phyloP scores from a whole-genome alignment of 1,284 basidiomycete species.

The Cutaneotrichosporon sp. region DNA sequence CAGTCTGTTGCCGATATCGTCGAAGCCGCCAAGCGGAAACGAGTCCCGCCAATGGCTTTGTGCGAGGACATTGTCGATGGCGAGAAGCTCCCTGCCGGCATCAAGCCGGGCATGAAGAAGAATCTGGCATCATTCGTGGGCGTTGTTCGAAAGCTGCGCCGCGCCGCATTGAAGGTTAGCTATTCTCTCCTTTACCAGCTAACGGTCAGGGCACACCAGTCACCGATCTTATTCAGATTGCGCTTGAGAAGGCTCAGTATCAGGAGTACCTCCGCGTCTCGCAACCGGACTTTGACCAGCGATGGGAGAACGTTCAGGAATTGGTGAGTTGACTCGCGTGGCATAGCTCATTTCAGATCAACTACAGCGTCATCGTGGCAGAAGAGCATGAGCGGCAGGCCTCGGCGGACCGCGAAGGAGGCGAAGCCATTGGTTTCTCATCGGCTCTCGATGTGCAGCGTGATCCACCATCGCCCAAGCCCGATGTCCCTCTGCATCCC shows the following conservation, averaged over 20 bases:
- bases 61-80: conserved; percentile 61
- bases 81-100: conserved; percentile 54
- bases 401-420: conserved; percentile 5
- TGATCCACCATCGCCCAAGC: neutral
- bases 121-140: conserved; percentile 61
- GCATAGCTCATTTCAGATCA: conserved; percentile 30
- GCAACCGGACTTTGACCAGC: conserved; percentile 65
- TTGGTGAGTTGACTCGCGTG: conserved; percentile 53
- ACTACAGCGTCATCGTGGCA: conserved; percentile 43
- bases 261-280: conserved; percentile 65
- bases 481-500: conserved; percentile 24
- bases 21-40: conserved; percentile 54
- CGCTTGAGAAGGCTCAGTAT: conserved; percentile 63
- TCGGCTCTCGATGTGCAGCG: conserved; percentile 27
- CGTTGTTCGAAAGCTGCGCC: conserved; percentile 56
- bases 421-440: conserved; percentile 22
- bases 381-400: conserved; percentile 35
- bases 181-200: neutral
- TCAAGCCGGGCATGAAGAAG: conserved; percentile 62
- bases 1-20: conserved; percentile 62
- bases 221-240: conserved; percentile 59
- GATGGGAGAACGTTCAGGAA: conserved; percentile 85
- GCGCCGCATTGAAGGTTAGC: conserved; percentile 57
- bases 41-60: conserved; percentile 59
- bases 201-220: conserved; percentile 57